Percentiles rank a stretch among this genome's conserved stretches.
phyloP scores from a whole-genome alignment of 352 stramenopile species.

The Phytophthora fragariaefolia region DNA sequence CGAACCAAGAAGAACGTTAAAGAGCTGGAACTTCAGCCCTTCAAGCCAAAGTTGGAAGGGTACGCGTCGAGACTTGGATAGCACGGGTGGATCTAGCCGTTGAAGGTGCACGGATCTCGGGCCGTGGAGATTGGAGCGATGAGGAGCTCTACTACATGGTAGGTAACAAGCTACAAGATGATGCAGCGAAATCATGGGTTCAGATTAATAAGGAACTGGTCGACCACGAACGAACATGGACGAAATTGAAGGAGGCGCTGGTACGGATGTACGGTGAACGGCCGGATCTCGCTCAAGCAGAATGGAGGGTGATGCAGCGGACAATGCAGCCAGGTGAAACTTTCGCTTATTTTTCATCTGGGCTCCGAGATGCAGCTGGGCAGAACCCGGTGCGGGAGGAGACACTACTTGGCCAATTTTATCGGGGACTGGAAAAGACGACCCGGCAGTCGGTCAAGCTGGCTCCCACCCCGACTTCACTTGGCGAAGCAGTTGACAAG shows the following conservation, averaged over 20 bases:
- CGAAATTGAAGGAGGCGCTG: not conserved
- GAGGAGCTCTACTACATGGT: not conserved
- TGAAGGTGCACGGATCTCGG: too few relatives aligned
- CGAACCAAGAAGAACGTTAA: not conserved
- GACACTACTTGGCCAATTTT: too few relatives aligned
- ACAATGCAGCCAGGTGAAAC: not conserved
- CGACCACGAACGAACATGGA: not conserved
- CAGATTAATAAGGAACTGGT: constrained; percentile 1
- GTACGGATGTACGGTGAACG: constrained; percentile 1
- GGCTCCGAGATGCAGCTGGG: too few relatives aligned
- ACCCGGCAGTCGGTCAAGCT: too few relatives aligned
- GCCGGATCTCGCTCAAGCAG: not conserved
- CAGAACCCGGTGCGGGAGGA: too few relatives aligned
- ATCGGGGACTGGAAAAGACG: too few relatives aligned
- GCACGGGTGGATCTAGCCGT: not conserved
- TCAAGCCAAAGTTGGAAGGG: not conserved
- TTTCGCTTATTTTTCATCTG: constrained; percentile 3
- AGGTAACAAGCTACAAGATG: constrained; percentile 2
- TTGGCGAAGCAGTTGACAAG: too few relatives aligned
- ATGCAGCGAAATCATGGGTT: constrained; percentile 2
- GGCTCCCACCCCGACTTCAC: too few relatives aligned
- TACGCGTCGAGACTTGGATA: not conserved
- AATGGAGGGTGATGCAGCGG: constrained; percentile 3
- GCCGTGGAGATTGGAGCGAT: not conserved
- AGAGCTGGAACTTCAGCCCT: not conserved